Percentiles rank a stretch among this genome's conserved stretches.
These are phyloP conservation scores for Colletotrichum liriopes DNA, from an alignment of 2,329 filamentous ascomycete species.

Conservation along the genomic window DNA sequence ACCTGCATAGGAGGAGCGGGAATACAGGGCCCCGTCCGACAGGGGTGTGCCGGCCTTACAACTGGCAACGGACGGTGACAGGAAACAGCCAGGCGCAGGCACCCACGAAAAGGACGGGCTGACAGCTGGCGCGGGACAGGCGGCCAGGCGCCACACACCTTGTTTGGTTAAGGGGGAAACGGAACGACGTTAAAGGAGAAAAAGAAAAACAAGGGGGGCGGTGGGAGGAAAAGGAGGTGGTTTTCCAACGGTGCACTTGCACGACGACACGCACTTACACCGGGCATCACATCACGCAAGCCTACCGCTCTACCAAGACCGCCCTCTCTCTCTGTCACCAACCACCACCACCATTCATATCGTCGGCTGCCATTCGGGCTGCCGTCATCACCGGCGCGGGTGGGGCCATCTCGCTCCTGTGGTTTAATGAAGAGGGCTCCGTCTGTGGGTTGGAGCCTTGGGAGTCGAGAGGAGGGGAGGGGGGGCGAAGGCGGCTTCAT, in stretches of 20 bases:
- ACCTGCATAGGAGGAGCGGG: constrained; percentile 42
- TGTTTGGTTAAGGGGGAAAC: constrained; percentile 15
- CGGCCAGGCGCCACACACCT: background rate
- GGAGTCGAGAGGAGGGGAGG: background rate
- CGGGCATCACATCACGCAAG: background rate
- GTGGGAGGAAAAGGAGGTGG: background rate
- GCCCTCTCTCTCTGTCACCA: background rate
- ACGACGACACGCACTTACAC: background rate
- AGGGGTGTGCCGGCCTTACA: constrained; percentile 17
- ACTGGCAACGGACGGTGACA: constrained; percentile 20
- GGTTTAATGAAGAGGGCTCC: constrained; percentile 37
- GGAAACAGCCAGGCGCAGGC: background rate
- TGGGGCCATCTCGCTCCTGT: constrained; percentile 33
- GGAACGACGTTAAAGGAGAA: background rate
- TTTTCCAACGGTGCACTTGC: background rate
- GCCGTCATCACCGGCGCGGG: constrained; percentile 26
- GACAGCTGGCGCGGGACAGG: background rate
- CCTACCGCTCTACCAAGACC: background rate
- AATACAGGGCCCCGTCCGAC: constrained; percentile 18
- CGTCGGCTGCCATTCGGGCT: constrained; percentile 3
- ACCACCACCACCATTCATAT: background rate
- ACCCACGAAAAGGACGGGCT: background rate
- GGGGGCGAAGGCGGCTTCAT: constrained; percentile 26
- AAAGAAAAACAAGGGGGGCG: background rate
- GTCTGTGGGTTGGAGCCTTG: constrained; percentile 32